A percentile compares a stretch with the other conserved stretches of the same genome.
Conservation (phyloP, 768 basidiomycete species). For the Podaxis carcinomalis region DNA sequence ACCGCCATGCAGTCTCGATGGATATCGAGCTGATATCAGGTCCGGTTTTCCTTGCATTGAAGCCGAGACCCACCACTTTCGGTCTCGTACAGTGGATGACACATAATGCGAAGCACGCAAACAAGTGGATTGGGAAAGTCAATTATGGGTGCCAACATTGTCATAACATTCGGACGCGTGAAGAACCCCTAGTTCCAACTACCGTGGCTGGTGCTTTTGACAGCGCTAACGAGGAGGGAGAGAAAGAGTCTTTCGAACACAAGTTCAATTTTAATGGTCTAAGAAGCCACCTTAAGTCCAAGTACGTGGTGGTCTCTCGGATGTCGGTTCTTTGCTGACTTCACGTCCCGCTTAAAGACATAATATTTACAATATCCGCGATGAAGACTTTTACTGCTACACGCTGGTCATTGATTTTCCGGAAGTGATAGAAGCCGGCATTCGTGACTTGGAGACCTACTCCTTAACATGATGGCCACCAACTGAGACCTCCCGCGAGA, state of each 20-base stretch:
- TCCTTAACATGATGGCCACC: no score
- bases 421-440: background rate
- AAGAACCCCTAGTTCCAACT: background rate
- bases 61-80: background rate
- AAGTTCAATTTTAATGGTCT: background rate
- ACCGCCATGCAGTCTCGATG: background rate
- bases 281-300: background rate
- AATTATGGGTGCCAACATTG: background rate
- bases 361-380: background rate
- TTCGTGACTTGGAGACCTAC: no score
- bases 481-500: no score
- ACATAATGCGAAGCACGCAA: background rate
- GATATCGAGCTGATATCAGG: background rate
- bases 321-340: background rate
- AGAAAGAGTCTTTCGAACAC: background rate
- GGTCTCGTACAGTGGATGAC: background rate
- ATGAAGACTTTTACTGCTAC: background rate
- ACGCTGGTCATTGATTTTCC: background rate
- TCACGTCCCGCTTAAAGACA: background rate
- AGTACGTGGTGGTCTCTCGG: background rate
- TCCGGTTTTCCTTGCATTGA: background rate
- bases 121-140: background rate
- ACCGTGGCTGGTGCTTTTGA: background rate
- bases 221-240: background rate
- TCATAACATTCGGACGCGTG: background rate